Conservation (phyloP, 2,329 filamentous ascomycete genomes). For the Claviceps pusilla region DNA sequence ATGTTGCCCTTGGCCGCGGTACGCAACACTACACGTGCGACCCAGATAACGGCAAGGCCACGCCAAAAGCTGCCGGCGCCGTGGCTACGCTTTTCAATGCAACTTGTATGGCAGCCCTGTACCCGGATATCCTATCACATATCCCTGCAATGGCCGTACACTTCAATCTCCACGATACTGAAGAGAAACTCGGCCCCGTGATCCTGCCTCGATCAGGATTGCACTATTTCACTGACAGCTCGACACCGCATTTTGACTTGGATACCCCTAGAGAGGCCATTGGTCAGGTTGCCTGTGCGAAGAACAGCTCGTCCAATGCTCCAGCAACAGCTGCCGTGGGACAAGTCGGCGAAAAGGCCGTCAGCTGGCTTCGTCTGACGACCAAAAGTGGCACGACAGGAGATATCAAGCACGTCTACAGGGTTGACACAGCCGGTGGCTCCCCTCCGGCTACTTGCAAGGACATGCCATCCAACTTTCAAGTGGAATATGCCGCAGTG, state of each 20-base stretch:
- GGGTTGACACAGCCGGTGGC: slow-evolving; percentile 72
- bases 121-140: slow-evolving; percentile 48
- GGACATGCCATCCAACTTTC: slow-evolving; percentile 46
- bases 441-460: slow-evolving; percentile 58
- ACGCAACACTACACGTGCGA: slow-evolving; percentile 91
- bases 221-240: slow-evolving; percentile 63
- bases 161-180: slow-evolving; percentile 37
- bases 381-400: slow-evolving; percentile 38
- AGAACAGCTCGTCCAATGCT: slow-evolving; percentile 45
- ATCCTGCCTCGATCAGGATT: slow-evolving; percentile 54
- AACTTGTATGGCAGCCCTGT: slow-evolving; percentile 58
- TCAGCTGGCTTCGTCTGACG: slow-evolving; percentile 66
- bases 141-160: slow-evolving; percentile 55
- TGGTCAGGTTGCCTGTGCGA: slow-evolving; percentile 47
- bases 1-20: slow-evolving; percentile 75
- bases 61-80: slow-evolving; percentile 55
- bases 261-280: slow-evolving; percentile 38
- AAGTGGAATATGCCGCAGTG: slow-evolving; percentile 69
- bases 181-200: slow-evolving; percentile 33
- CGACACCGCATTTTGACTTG: slow-evolving; percentile 69
- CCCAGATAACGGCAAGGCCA: slow-evolving; percentile 39
- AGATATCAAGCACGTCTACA: slow-evolving; percentile 60
- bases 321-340: slow-evolving; percentile 47
- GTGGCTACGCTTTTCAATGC: slow-evolving; percentile 77
- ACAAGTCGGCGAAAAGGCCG: slow-evolving; percentile 48